Percentiles rank a stretch among this genome's conserved stretches.
phyloP scores from a whole-genome alignment of 2,329 filamentous ascomycete species.

The Colletotrichum sp. region DNA sequence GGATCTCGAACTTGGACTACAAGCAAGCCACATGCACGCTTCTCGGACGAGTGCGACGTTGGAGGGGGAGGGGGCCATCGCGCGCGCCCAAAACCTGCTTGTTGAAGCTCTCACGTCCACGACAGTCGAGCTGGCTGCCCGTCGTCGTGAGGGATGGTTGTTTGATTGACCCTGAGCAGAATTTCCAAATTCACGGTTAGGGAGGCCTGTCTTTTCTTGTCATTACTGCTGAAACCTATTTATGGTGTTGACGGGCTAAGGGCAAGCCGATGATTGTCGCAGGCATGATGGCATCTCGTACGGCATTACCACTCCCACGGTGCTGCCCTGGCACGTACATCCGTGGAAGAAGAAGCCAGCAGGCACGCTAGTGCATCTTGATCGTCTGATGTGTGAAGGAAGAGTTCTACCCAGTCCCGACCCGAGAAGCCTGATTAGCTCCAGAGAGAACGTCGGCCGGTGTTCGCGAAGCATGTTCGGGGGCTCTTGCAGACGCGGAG shows the following conservation, averaged over 20 bases:
- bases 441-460: background rate
- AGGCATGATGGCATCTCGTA: background rate
- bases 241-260: background rate
- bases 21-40: background rate
- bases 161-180: background rate
- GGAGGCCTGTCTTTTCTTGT: background rate
- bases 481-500: constrained; percentile 7
- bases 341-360: background rate
- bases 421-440: background rate
- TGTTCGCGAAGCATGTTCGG: constrained; percentile 17
- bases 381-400: constrained; percentile 3
- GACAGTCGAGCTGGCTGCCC: background rate
- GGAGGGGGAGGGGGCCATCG: background rate
- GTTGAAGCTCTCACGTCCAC: background rate
- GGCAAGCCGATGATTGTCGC: background rate
- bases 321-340: background rate
- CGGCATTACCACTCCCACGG: background rate
- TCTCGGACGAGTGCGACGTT: background rate
- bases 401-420: background rate
- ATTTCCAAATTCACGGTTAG: background rate
- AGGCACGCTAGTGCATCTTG: background rate
- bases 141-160: background rate
- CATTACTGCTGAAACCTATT: background rate
- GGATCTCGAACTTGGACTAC: background rate
- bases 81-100: background rate